Evolutionary conservation across 192 early-diverging fungal species (phyloP).

Genomic region (Radiomyces spectabilis): DNA sequence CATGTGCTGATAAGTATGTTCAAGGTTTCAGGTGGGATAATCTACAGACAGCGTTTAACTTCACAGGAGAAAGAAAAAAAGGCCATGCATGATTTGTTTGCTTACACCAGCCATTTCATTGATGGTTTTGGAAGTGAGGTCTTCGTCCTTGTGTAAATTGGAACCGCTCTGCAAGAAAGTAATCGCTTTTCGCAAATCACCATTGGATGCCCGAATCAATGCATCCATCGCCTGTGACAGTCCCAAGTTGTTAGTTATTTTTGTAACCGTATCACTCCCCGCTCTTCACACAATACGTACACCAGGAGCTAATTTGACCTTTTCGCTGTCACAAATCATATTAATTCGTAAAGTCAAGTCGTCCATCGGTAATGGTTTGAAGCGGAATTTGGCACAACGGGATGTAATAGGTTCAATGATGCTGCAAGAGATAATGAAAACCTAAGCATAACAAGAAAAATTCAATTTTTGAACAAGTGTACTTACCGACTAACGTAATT

Average conservation of each 20-base stretch:
- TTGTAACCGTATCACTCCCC: too few species aligned
- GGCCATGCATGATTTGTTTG: neutral
- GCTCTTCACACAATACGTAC: too few species aligned
- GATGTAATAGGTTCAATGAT: slow-evolving; percentile 93
- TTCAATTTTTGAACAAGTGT: slow-evolving; percentile 12
- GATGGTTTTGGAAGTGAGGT: slow-evolving; percentile 48
- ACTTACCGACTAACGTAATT: slow-evolving; percentile 71
- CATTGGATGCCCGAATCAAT: slow-evolving; percentile 69
- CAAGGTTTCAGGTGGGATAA: slow-evolving; percentile 60
- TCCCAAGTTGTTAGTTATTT: too few species aligned
- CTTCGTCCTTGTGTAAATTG: slow-evolving; percentile 42
- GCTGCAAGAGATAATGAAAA: slow-evolving; percentile 22
- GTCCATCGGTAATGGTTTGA: slow-evolving; percentile 67
- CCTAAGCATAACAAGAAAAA: neutral
- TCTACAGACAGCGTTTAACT: slow-evolving; percentile 23
- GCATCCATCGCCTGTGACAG: slow-evolving; percentile 49
- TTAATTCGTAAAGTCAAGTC: slow-evolving; percentile 54
- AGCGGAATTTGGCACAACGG: slow-evolving; percentile 94
- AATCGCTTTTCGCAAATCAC: slow-evolving; percentile 89
- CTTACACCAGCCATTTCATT: slow-evolving; percentile 77
- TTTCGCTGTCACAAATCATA: slow-evolving; percentile 62
- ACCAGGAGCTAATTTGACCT: slow-evolving; percentile 45
- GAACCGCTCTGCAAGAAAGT: slow-evolving; percentile 86
- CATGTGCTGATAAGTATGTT: slow-evolving; percentile 50
- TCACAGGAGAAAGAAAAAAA: neutral